phyloP scores from a whole-genome alignment of 2,329 filamentous ascomycete genomes.

The Penicillium sp. region DNA sequence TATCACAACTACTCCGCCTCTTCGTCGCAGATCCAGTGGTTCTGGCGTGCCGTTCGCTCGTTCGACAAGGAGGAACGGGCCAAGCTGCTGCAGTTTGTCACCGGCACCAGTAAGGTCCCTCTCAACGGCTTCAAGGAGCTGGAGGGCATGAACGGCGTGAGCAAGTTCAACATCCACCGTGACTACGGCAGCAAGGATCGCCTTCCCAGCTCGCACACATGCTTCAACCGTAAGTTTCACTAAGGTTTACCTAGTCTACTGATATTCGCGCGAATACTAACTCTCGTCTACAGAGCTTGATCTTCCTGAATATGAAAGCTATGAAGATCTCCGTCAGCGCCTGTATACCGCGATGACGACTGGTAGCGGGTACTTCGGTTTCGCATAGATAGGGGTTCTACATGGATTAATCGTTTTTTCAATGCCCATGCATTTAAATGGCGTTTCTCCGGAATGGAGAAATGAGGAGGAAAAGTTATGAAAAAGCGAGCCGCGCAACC shows the following conservation, averaged over 20 bases:
- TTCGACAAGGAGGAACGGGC: slow-evolving; percentile 99
- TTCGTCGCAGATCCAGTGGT: slow-evolving; percentile 97
- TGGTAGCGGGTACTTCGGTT: slow-evolving; percentile 94
- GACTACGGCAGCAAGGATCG: slow-evolving; percentile 96
- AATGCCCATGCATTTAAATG: slow-evolving; percentile 34
- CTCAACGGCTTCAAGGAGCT: slow-evolving; percentile 98
- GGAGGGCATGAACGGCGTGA: slow-evolving; percentile 98
- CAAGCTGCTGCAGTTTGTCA: slow-evolving; percentile 96
- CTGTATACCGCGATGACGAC: slow-evolving; percentile 95
- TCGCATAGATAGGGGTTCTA: slow-evolving; percentile 60
- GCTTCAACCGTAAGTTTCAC: slow-evolving; percentile 87
- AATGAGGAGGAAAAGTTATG: slow-evolving; percentile 14
- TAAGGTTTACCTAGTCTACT: neutral
- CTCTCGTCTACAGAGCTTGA: slow-evolving; percentile 68
- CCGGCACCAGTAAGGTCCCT: slow-evolving; percentile 95
- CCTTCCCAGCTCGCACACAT: slow-evolving; percentile 93
- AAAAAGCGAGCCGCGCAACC: slow-evolving; percentile 4
- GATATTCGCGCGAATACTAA: slow-evolving; percentile 32
- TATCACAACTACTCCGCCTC: slow-evolving; percentile 96
- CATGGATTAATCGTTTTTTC: slow-evolving; percentile 13
- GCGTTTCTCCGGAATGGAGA: slow-evolving; percentile 27
- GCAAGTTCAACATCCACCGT: slow-evolving; percentile 96
- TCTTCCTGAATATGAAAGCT: slow-evolving; percentile 95
- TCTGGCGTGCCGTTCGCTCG: slow-evolving; percentile 94
- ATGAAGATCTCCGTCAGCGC: slow-evolving; percentile 81